Evolutionary conservation across 768 basidiomycete species (phyloP).

Genomic region (Auricularia heimuer): DNA sequence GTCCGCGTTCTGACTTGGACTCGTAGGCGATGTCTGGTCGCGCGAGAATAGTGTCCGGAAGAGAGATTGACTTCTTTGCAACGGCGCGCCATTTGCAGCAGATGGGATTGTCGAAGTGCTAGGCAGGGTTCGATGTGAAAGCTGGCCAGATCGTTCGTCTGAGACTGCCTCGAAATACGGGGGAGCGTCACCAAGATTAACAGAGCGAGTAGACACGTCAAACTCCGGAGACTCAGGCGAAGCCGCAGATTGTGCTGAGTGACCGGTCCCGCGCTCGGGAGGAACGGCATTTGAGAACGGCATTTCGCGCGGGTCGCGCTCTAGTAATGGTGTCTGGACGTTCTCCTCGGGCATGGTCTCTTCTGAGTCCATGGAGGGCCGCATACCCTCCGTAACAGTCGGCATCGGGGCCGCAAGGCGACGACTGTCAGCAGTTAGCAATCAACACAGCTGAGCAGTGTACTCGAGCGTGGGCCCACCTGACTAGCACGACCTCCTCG

Average conservation of each 20-base stretch:
- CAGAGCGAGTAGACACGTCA: not conserved
- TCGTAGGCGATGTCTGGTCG: not conserved
- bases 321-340: not conserved
- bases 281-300: conserved; percentile 22
- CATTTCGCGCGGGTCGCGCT: conserved; percentile 8
- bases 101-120: not conserved
- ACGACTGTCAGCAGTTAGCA: not conserved
- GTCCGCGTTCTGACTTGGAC: not conserved
- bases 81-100: not conserved
- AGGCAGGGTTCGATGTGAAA: not conserved
- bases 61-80: not conserved
- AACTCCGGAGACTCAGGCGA: not conserved
- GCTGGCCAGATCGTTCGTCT: conserved; percentile 8
- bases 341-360: conserved; percentile 1
- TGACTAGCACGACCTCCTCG: conserved; percentile 61
- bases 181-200: conserved; percentile 51
- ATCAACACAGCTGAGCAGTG: not conserved
- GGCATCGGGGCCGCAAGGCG: conserved; percentile 3
- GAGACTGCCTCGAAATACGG: conserved; percentile 50
- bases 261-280: not conserved
- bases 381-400: not conserved
- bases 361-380: not conserved
- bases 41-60: not conserved
- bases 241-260: not conserved
- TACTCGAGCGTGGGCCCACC: conserved; percentile 23